These are phyloP conservation scores for Stachybotrys chlorohalonatus DNA, from an alignment of 2,329 filamentous ascomycete species.

Conservation along the genomic window DNA sequence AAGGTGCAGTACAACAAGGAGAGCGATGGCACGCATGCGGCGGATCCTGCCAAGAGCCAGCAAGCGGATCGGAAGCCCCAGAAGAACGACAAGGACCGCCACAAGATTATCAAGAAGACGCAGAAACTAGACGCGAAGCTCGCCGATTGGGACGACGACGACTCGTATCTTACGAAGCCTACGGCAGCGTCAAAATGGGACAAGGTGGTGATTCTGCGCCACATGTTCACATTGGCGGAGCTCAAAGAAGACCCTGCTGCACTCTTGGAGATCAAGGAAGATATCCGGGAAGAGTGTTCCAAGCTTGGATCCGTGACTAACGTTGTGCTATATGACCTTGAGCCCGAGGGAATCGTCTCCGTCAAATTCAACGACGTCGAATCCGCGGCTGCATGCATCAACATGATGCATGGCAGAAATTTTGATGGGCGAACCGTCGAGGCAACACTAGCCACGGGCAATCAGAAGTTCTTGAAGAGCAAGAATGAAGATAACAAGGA, in stretches of 20 bases:
- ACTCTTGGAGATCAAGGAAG: slow-evolving; percentile 86
- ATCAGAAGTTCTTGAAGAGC: slow-evolving; percentile 64
- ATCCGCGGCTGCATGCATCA: slow-evolving; percentile 63
- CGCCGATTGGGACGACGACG: slow-evolving; percentile 92
- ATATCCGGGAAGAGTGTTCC: slow-evolving; percentile 81
- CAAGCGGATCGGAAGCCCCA: slow-evolving; percentile 33
- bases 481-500: slow-evolving; percentile 43
- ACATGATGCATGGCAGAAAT: slow-evolving; percentile 68
- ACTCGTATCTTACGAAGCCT: slow-evolving; percentile 39
- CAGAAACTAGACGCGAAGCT: slow-evolving; percentile 88
- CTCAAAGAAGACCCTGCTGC: slow-evolving; percentile 77
- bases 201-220: slow-evolving; percentile 77
- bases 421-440: slow-evolving; percentile 66
- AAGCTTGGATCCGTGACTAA: slow-evolving; percentile 86
- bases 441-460: slow-evolving; percentile 62
- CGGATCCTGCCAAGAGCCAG: slow-evolving; percentile 13
- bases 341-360: slow-evolving; percentile 74
- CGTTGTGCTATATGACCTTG: slow-evolving; percentile 81
- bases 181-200: slow-evolving; percentile 52
- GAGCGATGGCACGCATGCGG: slow-evolving; percentile 9
- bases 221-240: slow-evolving; percentile 87
- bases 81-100: slow-evolving; percentile 60
- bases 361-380: slow-evolving; percentile 70
- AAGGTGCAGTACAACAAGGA: slow-evolving; percentile 60
- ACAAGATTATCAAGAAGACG: slow-evolving; percentile 84